Evolutionary conservation across 164 flowering plant species (phyloP).

Genomic region (Berberis thunbergii): DNA sequence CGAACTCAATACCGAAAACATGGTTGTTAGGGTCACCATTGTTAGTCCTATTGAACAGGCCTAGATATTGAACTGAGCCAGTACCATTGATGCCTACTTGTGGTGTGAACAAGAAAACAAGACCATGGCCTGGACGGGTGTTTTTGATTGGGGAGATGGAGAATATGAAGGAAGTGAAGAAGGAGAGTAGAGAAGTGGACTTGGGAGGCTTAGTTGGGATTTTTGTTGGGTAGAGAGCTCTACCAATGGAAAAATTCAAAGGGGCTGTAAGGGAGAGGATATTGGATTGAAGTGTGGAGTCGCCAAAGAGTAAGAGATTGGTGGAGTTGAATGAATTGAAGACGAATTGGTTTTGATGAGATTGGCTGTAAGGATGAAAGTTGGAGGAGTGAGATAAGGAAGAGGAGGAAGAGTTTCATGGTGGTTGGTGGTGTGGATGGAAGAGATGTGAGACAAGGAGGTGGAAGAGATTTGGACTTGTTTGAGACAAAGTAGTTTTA

Average conservation of each 20-base stretch:
- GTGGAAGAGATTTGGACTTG: no score
- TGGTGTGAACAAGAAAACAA: constrained; percentile 46
- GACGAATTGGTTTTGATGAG: constrained; percentile 30
- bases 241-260: constrained; percentile 35
- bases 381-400: constrained; percentile 4
- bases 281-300: constrained; percentile 29
- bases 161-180: constrained; percentile 64
- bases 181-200: constrained; percentile 31
- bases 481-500: no score
- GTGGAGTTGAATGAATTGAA: constrained; percentile 45
- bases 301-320: constrained; percentile 28
- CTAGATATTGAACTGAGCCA: constrained; percentile 34
- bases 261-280: constrained; percentile 36
- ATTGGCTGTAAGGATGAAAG: not conserved
- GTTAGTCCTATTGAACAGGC: constrained; percentile 35
- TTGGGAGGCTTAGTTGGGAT: constrained; percentile 32
- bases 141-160: constrained; percentile 38
- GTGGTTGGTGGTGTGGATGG: no score
- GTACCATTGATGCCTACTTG: constrained; percentile 31
- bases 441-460: no score
- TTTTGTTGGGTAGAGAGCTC: constrained; percentile 36
- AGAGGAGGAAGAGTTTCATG: constrained; percentile 1
- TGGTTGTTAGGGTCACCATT: constrained; percentile 30
- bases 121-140: constrained; percentile 45
- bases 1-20: constrained; percentile 58